Base-by-base conservation (phyloP, 495 filamentous ascomycete genomes). In the Aspergillus heteromorphus region DNA sequence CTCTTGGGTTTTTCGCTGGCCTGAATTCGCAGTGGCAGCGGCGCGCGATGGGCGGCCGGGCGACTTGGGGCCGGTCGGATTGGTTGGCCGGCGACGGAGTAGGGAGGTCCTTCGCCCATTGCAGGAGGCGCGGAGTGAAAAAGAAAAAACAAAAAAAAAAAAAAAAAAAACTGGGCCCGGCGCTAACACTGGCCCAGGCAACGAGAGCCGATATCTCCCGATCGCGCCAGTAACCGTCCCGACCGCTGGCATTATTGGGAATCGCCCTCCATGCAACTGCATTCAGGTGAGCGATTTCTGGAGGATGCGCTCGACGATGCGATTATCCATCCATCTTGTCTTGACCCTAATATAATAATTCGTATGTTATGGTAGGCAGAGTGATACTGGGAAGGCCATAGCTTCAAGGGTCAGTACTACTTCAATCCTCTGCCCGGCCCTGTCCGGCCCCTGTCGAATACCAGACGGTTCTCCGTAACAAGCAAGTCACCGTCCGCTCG, bases 151-250 rank as follows among this genome's bases (percentile, higher is more conserved):
- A 48, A 47, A 40, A 49, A 49, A 58, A 58, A 47, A 53, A 49
- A 50, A 49, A 43, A 50, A 58, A 56, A 56, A 58, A 53, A 48
- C 41, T 49, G 55, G 57, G 58, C 42, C 61, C 51, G 57, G 53
- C 65, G 65, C 65, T 66, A 69, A 57, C 42, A 48, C 61, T 60
- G 53, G 58, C 55, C 63, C 53, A 58, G 65, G 62, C 56, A 62
- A 65, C 61, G 51, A 64, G 51, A 57, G 57, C 73, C 73, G 73
- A 73, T 59, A 73, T 76, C 67, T 75, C 71, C 73, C 73, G 73
- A 76, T 64, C 62, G 56, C 61, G 49, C 59, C 64, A 68, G 60
- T 53, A 57, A 41, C 60, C 53, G 31, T 56, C 36, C 56, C 56
- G 56, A 58, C 56, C 41, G 52, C 43, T 45, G 45, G 7, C 38